Conservation (phyloP, 2,329 filamentous ascomycete species). For the Macrophomina pseudophaseolina region DNA sequence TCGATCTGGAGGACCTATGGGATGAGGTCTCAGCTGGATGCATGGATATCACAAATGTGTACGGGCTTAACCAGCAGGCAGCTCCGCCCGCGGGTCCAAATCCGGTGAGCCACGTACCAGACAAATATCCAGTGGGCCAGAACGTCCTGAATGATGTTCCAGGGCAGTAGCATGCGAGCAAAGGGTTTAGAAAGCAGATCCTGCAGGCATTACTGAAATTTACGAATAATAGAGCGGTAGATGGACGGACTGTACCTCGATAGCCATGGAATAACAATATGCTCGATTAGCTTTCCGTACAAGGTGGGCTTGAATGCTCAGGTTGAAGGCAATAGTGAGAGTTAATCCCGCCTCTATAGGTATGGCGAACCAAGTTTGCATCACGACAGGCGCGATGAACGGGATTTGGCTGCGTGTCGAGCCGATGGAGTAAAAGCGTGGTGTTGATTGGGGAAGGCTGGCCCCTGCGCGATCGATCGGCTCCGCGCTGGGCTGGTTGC, state of each 20-base stretch:
- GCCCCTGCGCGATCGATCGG: slow-evolving; percentile 17
- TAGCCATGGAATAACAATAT: too few relatives aligned
- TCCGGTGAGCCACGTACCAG: not conserved
- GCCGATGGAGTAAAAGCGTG: not conserved
- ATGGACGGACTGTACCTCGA: too few relatives aligned
- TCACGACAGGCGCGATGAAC: too few relatives aligned
- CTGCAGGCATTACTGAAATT: too few relatives aligned
- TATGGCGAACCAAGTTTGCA: too few relatives aligned
- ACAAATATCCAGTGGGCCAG: not conserved
- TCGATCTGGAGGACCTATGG: slow-evolving; percentile 1
- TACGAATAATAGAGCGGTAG: too few relatives aligned
- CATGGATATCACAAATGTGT: not conserved
- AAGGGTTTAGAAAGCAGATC: too few relatives aligned
- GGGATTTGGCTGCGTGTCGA: too few relatives aligned
- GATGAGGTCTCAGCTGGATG: not conserved
- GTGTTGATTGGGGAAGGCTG: slow-evolving; percentile 3
- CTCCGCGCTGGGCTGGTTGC: not conserved
- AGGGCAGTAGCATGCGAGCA: not conserved
- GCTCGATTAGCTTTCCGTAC: too few relatives aligned
- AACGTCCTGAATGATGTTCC: not conserved
- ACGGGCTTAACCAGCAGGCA: not conserved
- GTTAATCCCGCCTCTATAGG: too few relatives aligned
- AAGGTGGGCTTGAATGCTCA: too few relatives aligned
- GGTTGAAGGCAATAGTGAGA: too few relatives aligned
- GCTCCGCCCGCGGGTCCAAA: not conserved